phyloP scores from a whole-genome alignment of 495 filamentous ascomycete species.

The Aspergillus bertholletiae region DNA sequence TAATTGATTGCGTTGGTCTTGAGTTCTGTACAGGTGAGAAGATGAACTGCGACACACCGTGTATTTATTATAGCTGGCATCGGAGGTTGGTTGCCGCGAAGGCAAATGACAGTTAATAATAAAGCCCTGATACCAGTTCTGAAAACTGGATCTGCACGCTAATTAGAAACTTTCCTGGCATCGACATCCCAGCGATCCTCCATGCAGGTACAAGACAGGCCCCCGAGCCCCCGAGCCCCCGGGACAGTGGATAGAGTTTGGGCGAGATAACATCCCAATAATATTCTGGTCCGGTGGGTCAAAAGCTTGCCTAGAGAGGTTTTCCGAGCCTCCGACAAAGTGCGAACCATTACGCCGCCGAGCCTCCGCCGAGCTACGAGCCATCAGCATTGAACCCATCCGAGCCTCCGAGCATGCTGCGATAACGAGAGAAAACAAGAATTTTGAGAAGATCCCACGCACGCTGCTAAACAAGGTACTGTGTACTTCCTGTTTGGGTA shows the following conservation, averaged over 20 bases:
- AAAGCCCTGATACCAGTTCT: no score
- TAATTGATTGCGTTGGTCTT: no score
- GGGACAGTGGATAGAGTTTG: not conserved
- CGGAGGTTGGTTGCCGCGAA: not conserved
- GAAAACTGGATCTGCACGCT: no score
- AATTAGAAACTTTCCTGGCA: no score
- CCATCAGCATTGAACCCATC: not conserved
- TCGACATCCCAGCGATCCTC: not conserved
- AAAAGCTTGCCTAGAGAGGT: no score
- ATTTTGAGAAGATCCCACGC: not conserved
- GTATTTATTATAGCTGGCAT: not conserved
- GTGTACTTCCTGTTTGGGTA: not conserved
- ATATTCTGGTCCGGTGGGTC: not conserved
- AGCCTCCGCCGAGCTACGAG: not conserved
- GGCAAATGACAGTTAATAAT: not conserved
- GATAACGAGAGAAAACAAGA: not conserved
- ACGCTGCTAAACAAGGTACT: no score
- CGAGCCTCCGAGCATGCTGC: slow-evolving; percentile 1
- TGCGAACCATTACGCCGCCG: no score
- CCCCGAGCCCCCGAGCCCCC: slow-evolving; percentile 10
- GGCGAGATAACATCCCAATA: not conserved
- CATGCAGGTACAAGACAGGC: not conserved
- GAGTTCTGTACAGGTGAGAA: no score
- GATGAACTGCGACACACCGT: not conserved
- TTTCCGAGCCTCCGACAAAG: no score